Conservation (phyloP, 108 stramenopile genomes). For the Conticribra weissflogii region DNA sequence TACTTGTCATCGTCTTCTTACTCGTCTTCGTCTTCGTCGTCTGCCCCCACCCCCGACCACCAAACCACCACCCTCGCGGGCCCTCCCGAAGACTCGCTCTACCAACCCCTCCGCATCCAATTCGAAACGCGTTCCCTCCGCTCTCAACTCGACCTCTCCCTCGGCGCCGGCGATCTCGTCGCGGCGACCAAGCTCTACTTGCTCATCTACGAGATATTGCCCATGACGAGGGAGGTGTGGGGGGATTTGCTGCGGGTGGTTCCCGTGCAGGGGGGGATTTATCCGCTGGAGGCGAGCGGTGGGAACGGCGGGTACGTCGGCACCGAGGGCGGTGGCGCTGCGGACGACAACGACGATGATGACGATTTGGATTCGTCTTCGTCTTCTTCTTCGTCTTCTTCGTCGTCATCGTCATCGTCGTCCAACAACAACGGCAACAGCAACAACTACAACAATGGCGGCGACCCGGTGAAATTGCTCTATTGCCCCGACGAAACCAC, state of each 20-base stretch:
- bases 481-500: constrained; percentile 54
- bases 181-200: constrained; percentile 46
- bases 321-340: constrained; percentile 13
- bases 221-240: constrained; percentile 41
- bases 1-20: background rate
- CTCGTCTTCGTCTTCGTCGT: background rate
- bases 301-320: constrained; percentile 23
- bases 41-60: background rate
- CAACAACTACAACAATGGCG: background rate
- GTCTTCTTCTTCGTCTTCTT: too few relatives aligned
- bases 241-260: constrained; percentile 42
- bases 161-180: constrained; percentile 9
- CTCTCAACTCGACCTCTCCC: constrained; percentile 25
- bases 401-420: background rate
- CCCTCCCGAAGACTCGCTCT: constrained; percentile 25
- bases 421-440: constrained; percentile 2
- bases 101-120: constrained; percentile 46
- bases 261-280: constrained; percentile 48
- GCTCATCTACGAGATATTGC: constrained; percentile 44
- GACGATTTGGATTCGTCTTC: too few relatives aligned
- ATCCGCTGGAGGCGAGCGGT: constrained; percentile 37
- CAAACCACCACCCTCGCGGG: constrained; percentile 11
- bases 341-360: background rate
- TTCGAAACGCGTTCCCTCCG: constrained; percentile 34
- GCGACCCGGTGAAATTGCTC: constrained; percentile 35